Conservation (phyloP, 2,329 filamentous ascomycete species). For the Colletotrichum tanaceti region DNA sequence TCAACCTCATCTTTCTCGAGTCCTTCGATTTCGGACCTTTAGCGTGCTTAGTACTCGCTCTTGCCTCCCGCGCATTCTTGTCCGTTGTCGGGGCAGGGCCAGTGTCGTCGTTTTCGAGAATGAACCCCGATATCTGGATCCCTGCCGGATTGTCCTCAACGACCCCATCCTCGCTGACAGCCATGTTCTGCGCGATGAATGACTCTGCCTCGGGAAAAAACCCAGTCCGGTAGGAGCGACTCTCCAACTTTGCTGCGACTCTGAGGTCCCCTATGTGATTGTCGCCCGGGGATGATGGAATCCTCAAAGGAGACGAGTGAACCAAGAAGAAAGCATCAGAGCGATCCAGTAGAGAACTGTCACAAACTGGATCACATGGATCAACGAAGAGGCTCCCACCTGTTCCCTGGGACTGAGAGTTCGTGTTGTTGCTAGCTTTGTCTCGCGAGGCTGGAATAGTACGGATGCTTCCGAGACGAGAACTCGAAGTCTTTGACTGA, state of each 20-base stretch:
- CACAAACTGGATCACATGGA: background rate
- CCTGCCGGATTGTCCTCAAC: background rate
- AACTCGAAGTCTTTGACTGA: background rate
- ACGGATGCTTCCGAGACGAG: background rate
- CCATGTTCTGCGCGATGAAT: no score
- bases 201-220: constrained; percentile 6
- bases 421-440: background rate
- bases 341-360: background rate
- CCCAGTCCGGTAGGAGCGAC: constrained; percentile 1
- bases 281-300: constrained; percentile 2
- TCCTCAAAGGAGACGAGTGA: constrained; percentile 1
- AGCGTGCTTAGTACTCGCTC: background rate
- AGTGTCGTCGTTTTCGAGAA: constrained; percentile 17
- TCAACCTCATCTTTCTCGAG: background rate
- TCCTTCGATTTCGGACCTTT: background rate
- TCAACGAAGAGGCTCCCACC: constrained; percentile 6
- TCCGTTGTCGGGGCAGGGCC: background rate
- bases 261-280: constrained; percentile 1
- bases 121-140: constrained; percentile 17
- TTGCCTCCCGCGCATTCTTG: background rate
- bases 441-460: background rate
- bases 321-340: background rate
- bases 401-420: background rate
- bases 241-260: constrained; percentile 10
- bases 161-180: background rate